phyloP scores from a whole-genome alignment of 441 rosid species.

The Daphne laureola region DNA sequence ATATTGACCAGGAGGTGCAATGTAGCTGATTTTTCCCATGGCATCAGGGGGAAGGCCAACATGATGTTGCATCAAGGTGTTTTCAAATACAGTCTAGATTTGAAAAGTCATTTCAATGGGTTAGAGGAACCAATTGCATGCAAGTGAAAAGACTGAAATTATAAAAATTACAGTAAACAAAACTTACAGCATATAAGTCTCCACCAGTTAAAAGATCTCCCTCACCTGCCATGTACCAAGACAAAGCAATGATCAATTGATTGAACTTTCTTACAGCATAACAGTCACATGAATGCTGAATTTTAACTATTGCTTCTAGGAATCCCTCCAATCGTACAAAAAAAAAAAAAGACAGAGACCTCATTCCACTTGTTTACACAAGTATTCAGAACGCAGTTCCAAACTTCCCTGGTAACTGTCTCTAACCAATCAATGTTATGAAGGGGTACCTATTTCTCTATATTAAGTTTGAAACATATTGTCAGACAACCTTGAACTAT shows the following conservation, averaged over 20 bases:
- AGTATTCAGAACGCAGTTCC: no score
- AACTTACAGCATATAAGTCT: slow-evolving; percentile 93
- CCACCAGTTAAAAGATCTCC: slow-evolving; percentile 98
- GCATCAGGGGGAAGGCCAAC: slow-evolving; percentile 94
- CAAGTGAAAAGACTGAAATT: neutral
- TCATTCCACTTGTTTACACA: no score
- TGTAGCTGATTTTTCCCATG: slow-evolving; percentile 87
- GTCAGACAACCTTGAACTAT: no score
- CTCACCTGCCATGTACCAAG: slow-evolving; percentile 50
- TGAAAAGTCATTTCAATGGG: slow-evolving; percentile 14
- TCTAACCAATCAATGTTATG: no score
- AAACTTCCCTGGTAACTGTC: no score
- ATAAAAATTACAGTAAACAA: slow-evolving; percentile 13
- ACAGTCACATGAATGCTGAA: neutral
- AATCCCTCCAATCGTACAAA: slow-evolving; percentile 1
- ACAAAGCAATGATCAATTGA: neutral
- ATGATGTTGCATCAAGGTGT: slow-evolving; percentile 85
- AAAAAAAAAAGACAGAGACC: no score
- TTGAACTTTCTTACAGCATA: no score
- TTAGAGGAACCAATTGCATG: slow-evolving; percentile 1
- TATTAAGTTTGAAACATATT: no score
- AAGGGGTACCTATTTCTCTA: no score
- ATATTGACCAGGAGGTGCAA: slow-evolving; percentile 99
- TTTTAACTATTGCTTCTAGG: no score
- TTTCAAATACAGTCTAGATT: slow-evolving; percentile 89